phyloP scores from a whole-genome alignment of 306 rosid genomes.

The Albizia julibrissin region DNA sequence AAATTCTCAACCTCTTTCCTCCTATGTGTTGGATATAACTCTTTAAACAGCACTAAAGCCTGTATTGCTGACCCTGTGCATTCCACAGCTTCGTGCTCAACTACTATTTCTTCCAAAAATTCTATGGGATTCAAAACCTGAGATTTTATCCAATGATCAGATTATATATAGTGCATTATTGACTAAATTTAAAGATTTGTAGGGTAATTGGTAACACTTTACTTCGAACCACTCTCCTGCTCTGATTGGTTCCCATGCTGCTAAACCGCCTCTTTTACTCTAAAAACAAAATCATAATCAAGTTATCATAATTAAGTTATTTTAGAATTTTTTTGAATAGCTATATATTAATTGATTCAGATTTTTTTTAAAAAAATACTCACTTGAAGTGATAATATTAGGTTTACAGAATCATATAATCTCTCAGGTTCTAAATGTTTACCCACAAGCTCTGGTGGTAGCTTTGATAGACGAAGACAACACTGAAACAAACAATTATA shows the following conservation, averaged over 20 bases:
- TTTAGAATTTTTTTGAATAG: too few relatives aligned
- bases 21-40: background rate
- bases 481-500: background rate
- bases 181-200: too few relatives aligned
- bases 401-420: slow-evolving; percentile 40
- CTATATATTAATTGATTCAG: background rate
- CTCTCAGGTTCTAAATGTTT: background rate
- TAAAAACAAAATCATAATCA: background rate
- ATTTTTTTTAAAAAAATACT: background rate
- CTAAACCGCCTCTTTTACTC: slow-evolving; percentile 61
- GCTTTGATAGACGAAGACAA: background rate
- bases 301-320: too few relatives aligned
- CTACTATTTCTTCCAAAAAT: background rate
- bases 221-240: slow-evolving; percentile 51
- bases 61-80: slow-evolving; percentile 31
- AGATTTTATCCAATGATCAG: background rate
- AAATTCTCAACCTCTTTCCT: background rate
- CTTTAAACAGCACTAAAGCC: background rate
- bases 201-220: background rate
- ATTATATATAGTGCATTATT: background rate
- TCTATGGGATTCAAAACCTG: slow-evolving; percentile 29
- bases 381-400: slow-evolving; percentile 52
- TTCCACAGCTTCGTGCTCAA: slow-evolving; percentile 29
- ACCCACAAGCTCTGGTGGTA: background rate
- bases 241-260: slow-evolving; percentile 45